Base-by-base conservation (phyloP, 2,329 filamentous ascomycete genomes). In the Eurotiales sp. region DNA sequence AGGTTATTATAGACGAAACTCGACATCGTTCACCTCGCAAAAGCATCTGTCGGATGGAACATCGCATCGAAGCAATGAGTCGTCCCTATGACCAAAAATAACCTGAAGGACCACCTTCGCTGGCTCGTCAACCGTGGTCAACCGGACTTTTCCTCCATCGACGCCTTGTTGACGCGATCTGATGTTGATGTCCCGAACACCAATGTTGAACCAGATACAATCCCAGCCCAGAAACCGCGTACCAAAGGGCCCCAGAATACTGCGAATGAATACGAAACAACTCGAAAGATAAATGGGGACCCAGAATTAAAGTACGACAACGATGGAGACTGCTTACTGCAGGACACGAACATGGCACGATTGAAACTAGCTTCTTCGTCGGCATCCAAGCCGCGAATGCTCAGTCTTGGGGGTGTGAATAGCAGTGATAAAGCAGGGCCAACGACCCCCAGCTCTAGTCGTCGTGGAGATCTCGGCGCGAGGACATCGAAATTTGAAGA, bases 31-130 rank as follows among this genome's bases (percentile, higher is more conserved):
- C 41, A 29, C 19, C 29, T 23, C 11, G 41, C 17, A 21, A 48
- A 36, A 19, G 23, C 32, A 23, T 34, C 21, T 22, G 40, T 15
- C 12, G 19, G 27, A 22, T 40, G 21, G 21, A n/a, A n/a, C n/a
- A n/a, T n/a, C n/a, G 25, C 6, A 3, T 34, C 15, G 51, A 23
- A 39, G 47, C 51, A 27, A 61, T 62, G 60, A 61, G 25, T 63
- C 59, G 64, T 57, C 68, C 67, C 64, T 69, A 77, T 77, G 74
- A 76, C 74, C 64, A 75, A 67, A 60, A 69, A 73, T 64, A 77
- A 77, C 58, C 57, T 77, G 48, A 61, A 62, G 47, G 59, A 64
- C 58, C 72, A 75, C 63, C 66, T 77, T 52, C 64, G 68, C 64
- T 77, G 74, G 74, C 70, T 77, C 52, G 56, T 77, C 56, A 65